Conservation (phyloP, 1,139 yeast genomes). For the Lizanozyma gosingica region DNA sequence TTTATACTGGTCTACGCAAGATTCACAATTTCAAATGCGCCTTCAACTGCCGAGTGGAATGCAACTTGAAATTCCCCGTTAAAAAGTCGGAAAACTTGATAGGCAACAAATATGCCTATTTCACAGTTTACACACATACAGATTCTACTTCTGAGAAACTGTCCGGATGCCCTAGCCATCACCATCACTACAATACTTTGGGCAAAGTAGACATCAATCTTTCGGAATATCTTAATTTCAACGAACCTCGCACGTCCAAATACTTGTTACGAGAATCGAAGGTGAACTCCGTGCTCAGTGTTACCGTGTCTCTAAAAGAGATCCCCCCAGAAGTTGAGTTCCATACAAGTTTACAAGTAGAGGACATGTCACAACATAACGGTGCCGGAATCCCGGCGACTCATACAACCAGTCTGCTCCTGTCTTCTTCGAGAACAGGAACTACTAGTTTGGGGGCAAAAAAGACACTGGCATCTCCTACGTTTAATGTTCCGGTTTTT, state of each 20-base stretch:
- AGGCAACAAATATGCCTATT: constrained; percentile 27
- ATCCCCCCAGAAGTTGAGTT: constrained; percentile 34
- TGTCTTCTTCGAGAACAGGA: constrained; percentile 1
- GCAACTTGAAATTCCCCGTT: constrained; percentile 33
- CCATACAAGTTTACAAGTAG: constrained; percentile 32
- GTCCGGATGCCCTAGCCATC: neutral
- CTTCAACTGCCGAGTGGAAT: constrained; percentile 28
- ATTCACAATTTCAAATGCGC: constrained; percentile 36
- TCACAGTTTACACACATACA: constrained; percentile 19
- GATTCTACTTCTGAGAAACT: neutral
- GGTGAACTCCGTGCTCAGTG: constrained; percentile 65
- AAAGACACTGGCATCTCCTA: neutral
- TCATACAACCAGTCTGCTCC: constrained; percentile 1
- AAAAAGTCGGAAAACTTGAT: constrained; percentile 28
- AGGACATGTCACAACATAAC: constrained; percentile 15
- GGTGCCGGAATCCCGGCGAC: constrained; percentile 2
- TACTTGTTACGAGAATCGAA: constrained; percentile 71
- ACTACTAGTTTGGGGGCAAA: constrained; percentile 1
- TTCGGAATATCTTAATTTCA: constrained; percentile 58
- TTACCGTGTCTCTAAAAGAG: constrained; percentile 32
- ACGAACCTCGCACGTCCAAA: constrained; percentile 45
- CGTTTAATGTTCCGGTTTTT: constrained; percentile 29
- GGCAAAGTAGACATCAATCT: constrained; percentile 66
- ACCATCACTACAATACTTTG: constrained; percentile 32
- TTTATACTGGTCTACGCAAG: constrained; percentile 25